Percentiles rank a stretch among this genome's conserved stretches.
These are phyloP conservation scores for Ramularia endophylla DNA, from an alignment of 2,329 filamentous ascomycete genomes.

Conservation along the genomic window DNA sequence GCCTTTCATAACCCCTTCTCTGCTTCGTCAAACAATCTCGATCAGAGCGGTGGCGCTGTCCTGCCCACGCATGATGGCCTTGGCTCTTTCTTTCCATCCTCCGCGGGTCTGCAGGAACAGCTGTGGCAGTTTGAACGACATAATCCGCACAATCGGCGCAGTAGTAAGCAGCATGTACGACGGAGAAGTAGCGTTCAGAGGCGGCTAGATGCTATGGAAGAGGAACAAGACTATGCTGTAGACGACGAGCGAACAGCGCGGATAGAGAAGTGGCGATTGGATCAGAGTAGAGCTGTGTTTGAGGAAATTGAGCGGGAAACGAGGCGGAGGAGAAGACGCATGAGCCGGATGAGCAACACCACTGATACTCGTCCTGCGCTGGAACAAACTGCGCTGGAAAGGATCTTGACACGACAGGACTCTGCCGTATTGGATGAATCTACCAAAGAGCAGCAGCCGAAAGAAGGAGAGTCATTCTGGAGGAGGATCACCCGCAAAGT, in stretches of 20 bases:
- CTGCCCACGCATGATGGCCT: conserved; percentile 91
- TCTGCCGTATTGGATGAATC: conserved; percentile 20
- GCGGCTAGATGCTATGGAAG: conserved; percentile 50
- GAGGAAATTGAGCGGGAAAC: conserved; percentile 90
- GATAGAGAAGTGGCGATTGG: conserved; percentile 87
- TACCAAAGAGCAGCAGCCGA: conserved; percentile 27
- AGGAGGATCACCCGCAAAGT: conserved; percentile 76
- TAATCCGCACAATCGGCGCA: conserved; percentile 60
- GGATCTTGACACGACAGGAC: conserved; percentile 16
- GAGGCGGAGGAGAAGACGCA: conserved; percentile 53
- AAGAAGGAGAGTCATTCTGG: conserved; percentile 61
- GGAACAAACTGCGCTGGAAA: conserved; percentile 14
- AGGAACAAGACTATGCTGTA: conserved; percentile 50
- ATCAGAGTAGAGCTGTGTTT: conserved; percentile 78
- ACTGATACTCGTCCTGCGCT: conserved; percentile 11
- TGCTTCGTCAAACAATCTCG: conserved; percentile 43
- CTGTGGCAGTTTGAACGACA: conserved; percentile 84
- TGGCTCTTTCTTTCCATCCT: conserved; percentile 63
- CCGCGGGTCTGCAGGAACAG: conserved; percentile 65
- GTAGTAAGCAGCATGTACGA: conserved; percentile 41
- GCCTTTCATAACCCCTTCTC: conserved; percentile 65
- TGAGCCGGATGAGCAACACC: conserved; percentile 49
- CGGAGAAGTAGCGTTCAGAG: conserved; percentile 53
- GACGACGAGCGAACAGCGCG: conserved; percentile 67
- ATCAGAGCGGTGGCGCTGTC: conserved; percentile 59